These are phyloP conservation scores for Diaporthe ampelina DNA, from an alignment of 2,329 filamentous ascomycete species.

Conservation along the genomic window DNA sequence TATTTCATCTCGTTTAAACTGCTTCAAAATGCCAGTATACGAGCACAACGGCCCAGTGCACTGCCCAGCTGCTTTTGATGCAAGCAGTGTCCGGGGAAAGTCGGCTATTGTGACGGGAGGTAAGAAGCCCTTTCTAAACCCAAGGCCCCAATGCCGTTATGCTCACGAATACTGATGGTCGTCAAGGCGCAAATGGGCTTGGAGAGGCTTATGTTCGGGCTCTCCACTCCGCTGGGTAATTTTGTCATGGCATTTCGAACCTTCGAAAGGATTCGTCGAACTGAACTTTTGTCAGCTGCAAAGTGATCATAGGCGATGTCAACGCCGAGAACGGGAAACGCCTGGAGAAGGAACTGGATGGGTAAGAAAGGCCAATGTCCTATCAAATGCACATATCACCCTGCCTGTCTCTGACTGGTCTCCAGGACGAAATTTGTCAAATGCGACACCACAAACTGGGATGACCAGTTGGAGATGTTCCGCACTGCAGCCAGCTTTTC, in stretches of 20 bases:
- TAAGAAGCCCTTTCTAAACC: background rate
- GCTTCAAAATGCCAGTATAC: background rate
- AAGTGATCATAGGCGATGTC: conserved; percentile 9
- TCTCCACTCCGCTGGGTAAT: background rate
- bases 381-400: too few relatives aligned
- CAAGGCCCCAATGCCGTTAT: too few relatives aligned
- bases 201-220: conserved; percentile 7
- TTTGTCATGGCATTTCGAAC: too few relatives aligned
- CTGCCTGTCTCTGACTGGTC: background rate
- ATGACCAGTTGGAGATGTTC: conserved; percentile 50
- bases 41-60: background rate
- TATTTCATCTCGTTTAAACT: too few relatives aligned
- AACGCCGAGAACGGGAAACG: background rate
- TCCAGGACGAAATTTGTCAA: conserved; percentile 44
- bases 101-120: conserved; percentile 14
- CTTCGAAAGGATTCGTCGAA: too few relatives aligned
- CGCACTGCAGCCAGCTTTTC: conserved; percentile 46
- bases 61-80: background rate
- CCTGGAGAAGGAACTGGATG: background rate
- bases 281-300: background rate
- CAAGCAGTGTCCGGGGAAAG: background rate
- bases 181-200: background rate
- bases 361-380: background rate
- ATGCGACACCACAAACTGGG: conserved; percentile 50
- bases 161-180: background rate